Base-by-base conservation (phyloP, 148 eudicot genomes). In the Camellia sinensis region DNA sequence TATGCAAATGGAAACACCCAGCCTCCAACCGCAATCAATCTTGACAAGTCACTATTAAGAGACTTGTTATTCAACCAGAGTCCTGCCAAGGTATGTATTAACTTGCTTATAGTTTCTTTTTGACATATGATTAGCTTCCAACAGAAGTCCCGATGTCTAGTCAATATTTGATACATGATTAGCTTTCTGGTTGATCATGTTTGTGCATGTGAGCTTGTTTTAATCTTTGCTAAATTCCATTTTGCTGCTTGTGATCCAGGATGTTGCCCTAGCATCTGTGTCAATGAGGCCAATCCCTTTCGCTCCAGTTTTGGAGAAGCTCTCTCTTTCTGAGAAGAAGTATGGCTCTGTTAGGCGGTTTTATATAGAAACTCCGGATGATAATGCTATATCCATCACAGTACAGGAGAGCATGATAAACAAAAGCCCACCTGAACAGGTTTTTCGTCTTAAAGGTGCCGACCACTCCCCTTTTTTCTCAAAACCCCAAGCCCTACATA, bases 391-490 rank as follows among this genome's bases (percentile, higher is more conserved):
- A 44, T 91, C 93, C 2, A 60, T 91, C 13, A 45, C 82, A 29
- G 57, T 87, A 67, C 97, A 95, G 79, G 92, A 92, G 75, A 76
- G 82, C 65, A 89, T 93, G 93, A 80, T 88, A 43, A 92, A 86
- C 76, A 68, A 79, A 53, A 80, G 86, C 72, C 95, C 99, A 4
- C 99, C 99, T 0, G 95, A 93, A 77, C 86, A 66, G 37, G 91
- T 95, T 21, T 91, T 90, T 69, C 87, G 87, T 66, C 88, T 95
- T 63, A 95, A 89, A 88, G 97, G 97, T 17, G 86, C 98, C 13
- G 99, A 95, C 80, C 99, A 95, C 84, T 90, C 98, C 14, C 99
- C 99, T 0, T 95, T 95, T 84, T 95, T 95, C 86, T 95, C 99
- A 4, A 95, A 91, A 82, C 99, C 99, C 70, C 99, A 95, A 88